A percentile compares a stretch with the other conserved stretches of the same genome.
Evolutionary conservation across 1,284 basidiomycete genomes (phyloP).

Genomic region (Gastroboletus turbinatus): DNA sequence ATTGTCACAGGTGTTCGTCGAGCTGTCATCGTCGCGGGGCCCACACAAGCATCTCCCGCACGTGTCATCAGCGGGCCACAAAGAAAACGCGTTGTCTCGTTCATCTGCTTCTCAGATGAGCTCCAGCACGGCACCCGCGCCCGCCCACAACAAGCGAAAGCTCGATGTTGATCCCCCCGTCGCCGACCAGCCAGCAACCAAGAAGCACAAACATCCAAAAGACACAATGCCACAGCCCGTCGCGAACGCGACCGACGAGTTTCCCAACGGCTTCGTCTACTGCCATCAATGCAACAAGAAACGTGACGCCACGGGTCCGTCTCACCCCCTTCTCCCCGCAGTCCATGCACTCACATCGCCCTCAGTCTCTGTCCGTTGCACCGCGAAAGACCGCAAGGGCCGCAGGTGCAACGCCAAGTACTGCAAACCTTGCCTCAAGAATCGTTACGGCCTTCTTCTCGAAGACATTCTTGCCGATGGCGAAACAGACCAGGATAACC

Average conservation of each 20-base stretch:
- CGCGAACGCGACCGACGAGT: constrained; percentile 29
- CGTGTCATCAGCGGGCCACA: constrained; percentile 39
- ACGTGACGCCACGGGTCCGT: constrained; percentile 49
- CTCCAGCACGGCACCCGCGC: constrained; percentile 28
- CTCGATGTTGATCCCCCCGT: constrained; percentile 20
- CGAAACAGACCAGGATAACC: constrained; percentile 28
- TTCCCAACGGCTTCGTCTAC: constrained; percentile 42
- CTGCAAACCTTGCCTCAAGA: constrained; percentile 64
- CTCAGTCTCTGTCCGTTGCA: constrained; percentile 53
- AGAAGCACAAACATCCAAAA: constrained; percentile 35
- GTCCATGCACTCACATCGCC: constrained; percentile 5
- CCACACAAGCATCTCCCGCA: constrained; percentile 28
- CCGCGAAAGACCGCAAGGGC: constrained; percentile 35
- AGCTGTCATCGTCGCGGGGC: constrained; percentile 48
- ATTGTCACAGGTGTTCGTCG: constrained; percentile 53
- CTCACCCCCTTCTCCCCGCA: not conserved
- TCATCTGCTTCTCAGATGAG: constrained; percentile 35
- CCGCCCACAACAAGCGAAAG: constrained; percentile 44
- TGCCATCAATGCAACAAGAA: constrained; percentile 74
- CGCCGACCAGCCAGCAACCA: constrained; percentile 24
- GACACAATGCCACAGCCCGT: constrained; percentile 1
- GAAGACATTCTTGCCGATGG: constrained; percentile 43
- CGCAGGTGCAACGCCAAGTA: constrained; percentile 56
- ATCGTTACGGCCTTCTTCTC: constrained; percentile 58
- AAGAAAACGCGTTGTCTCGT: constrained; percentile 58